Percentiles rank a stretch among this genome's conserved stretches.
Conservation (phyloP, 306 rosid species). For the Canavalia ensiformis region DNA sequence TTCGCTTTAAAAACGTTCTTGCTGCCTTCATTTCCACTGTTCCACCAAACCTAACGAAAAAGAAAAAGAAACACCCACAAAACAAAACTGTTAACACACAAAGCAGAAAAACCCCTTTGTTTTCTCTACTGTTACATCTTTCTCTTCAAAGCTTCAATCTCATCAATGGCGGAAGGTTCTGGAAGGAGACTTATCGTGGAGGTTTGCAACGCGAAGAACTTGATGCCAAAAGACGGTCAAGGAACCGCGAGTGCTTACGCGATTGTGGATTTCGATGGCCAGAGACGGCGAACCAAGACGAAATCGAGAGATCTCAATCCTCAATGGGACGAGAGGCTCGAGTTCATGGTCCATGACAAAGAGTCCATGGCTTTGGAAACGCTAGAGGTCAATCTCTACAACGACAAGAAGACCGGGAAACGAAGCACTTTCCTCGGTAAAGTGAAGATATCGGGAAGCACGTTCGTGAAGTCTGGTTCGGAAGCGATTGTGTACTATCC, state of each 20-base stretch:
- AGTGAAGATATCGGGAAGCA: constrained; percentile 72
- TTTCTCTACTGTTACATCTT: not conserved
- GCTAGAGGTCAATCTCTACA: constrained; percentile 79
- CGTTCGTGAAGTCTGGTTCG: constrained; percentile 57
- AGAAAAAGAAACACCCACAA: not conserved
- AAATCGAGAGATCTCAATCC: constrained; percentile 86
- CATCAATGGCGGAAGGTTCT: constrained; percentile 65
- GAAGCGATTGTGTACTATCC: constrained; percentile 74
- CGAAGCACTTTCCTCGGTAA: constrained; percentile 84
- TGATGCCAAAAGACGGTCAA: constrained; percentile 97
- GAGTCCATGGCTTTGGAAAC: constrained; percentile 66
- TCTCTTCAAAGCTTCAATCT: not conserved
- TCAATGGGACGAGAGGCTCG: constrained; percentile 87
- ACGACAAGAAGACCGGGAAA: constrained; percentile 77
- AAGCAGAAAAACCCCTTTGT: not conserved
- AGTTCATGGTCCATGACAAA: constrained; percentile 68
- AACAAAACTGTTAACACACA: not conserved
- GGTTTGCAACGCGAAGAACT: constrained; percentile 80
- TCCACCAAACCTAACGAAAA: constrained; percentile 24
- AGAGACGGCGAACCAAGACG: constrained; percentile 81
- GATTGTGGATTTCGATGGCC: constrained; percentile 86
- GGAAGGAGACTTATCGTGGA: constrained; percentile 76
- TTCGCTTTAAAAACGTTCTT: constrained; percentile 14
- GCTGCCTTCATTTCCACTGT: not conserved
- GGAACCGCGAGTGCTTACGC: constrained; percentile 97